Conservation (phyloP, 345 rosid genomes). For the Ceriops tagal region DNA sequence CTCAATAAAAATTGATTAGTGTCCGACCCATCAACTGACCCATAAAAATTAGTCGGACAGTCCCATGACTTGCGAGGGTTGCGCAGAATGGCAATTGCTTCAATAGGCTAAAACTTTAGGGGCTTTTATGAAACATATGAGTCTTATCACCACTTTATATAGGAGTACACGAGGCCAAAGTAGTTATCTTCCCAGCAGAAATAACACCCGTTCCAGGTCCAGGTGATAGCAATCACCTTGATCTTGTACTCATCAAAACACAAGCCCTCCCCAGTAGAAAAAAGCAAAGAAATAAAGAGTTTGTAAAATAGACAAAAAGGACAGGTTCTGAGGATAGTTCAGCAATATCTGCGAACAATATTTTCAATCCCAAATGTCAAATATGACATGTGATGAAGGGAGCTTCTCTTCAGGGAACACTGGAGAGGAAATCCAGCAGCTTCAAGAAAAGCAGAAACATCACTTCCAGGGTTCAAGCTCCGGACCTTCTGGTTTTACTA, state of each 20-base stretch:
- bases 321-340: background rate
- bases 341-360: background rate
- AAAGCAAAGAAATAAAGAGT: constrained; percentile 12
- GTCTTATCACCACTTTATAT: constrained; percentile 14
- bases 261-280: constrained; percentile 18
- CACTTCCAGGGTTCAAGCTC: constrained; percentile 17
- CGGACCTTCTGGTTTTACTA: constrained; percentile 23
- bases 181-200: constrained; percentile 36
- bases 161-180: constrained; percentile 47
- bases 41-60: no score
- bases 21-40: no score
- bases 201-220: constrained; percentile 1
- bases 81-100: constrained; percentile 3
- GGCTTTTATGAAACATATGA: constrained; percentile 17
- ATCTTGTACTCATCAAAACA: constrained; percentile 33
- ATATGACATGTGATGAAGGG: constrained; percentile 58
- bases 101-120: constrained; percentile 3
- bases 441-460: constrained; percentile 29
- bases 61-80: no score
- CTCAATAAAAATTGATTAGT: no score
- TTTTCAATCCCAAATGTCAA: constrained; percentile 40
- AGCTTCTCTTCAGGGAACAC: constrained; percentile 65
- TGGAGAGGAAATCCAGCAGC: constrained; percentile 49
- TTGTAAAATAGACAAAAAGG: constrained; percentile 6
- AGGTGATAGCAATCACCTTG: constrained; percentile 26